A percentile compares a stretch with the other conserved stretches of the same genome.
Conservation (phyloP, 108 stramenopile species). For the Chaetoceros tenuissimus region DNA sequence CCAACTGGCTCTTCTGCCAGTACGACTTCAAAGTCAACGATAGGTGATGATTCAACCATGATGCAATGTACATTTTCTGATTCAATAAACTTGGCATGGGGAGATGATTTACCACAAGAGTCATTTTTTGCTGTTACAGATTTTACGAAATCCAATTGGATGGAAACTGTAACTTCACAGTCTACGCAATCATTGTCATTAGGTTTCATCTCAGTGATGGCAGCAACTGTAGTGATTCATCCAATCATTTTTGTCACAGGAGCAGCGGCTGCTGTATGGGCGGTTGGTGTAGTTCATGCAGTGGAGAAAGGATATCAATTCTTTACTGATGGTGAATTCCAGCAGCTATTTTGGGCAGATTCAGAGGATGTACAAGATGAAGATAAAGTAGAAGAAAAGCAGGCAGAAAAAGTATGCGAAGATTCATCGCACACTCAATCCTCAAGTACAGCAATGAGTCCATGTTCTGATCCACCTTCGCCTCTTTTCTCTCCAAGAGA, state of each 20-base stretch:
- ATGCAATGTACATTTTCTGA: no score
- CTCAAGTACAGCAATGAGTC: not conserved
- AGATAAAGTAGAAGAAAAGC: not conserved
- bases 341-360: not conserved
- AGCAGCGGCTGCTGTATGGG: not conserved
- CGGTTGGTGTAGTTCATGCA: not conserved
- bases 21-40: no score
- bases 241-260: not conserved
- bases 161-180: not conserved
- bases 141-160: not conserved
- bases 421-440: not conserved
- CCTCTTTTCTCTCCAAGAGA: not conserved
- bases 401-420: not conserved
- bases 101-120: not conserved
- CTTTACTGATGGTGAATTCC: not conserved
- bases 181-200: not conserved
- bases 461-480: not conserved
- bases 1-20: no score
- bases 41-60: no score
- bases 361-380: not conserved
- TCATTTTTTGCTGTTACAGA: not conserved
- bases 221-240: not conserved
- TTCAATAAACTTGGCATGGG: not conserved
- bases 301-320: not conserved
- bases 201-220: not conserved